Base-by-base conservation (phyloP, 179 eudicot species). In the Corrigiola litoralis region DNA sequence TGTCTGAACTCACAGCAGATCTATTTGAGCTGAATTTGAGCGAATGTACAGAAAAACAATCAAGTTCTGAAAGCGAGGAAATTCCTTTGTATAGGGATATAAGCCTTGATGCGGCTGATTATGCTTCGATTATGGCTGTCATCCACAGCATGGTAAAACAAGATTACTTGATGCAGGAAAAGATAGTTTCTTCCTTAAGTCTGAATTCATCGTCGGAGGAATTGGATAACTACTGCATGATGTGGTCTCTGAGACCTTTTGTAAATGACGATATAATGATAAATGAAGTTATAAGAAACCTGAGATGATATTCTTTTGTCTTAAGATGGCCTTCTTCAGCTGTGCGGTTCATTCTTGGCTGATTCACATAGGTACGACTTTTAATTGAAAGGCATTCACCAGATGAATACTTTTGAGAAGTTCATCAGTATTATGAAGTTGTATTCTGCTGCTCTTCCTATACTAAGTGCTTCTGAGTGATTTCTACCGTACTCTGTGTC, bases 171-270 rank as follows among this genome's bases (percentile, higher is more conserved):
- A 75, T 79, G 82, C 80, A 86, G 80, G 84, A 68, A 38, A 77
- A 50, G 72, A 83, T 85, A 32, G 78, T 84, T 52, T 59, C 79
- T 27, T 74, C 82, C 5, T 79, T 90, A 54, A 70, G 23, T 71
- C 54, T 82, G 52, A 84, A 71, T 59, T 66, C 88, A 5, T 55
- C 87, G 5, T 61, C 69, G 2, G 82, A 56, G 36, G 88, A 90
- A 78, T 61, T 85, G 64, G 90, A 85, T 58, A 82, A 83, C 65
- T 90, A 90, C 52, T 72, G 82, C 68, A 56, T 71, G 56, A 90
- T 90, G 92, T 85, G 89, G 97, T 83, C 84, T 1, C 37, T 90
- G 63, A 74, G 86, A 31, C 92, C 95, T 42, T 90, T 65, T 65
- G 58, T 90, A 33, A 64, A 81, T 29, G 83, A 90, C 53, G 85